phyloP scores from a whole-genome alignment of 73 alveolate species.

The Tetrahymena elliotti region DNA sequence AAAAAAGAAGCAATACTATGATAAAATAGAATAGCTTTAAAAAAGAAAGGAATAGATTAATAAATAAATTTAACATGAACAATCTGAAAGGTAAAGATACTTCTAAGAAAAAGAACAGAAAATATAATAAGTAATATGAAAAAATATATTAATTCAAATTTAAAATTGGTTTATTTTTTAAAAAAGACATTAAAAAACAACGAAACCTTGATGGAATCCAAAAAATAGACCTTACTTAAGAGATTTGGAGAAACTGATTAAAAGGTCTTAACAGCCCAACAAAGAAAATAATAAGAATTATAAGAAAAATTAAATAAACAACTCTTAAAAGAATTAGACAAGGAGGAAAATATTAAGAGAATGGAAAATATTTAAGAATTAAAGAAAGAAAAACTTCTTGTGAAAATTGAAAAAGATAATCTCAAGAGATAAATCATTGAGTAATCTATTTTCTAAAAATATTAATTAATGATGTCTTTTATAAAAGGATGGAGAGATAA shows the following conservation, averaged over 20 bases:
- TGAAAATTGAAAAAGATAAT: not conserved
- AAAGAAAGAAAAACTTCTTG: not conserved
- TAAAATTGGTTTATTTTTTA: not conserved
- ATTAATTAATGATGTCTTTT: not conserved
- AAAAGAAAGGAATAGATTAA: conserved; percentile 19
- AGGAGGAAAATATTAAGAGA: conserved; percentile 19
- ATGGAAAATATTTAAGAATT: not conserved
- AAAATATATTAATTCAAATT: not conserved
- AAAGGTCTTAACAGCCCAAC: conserved; percentile 3
- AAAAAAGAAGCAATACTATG: conserved; percentile 15
- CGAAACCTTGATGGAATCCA: conserved; percentile 4
- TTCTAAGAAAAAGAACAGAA: conserved; percentile 30
- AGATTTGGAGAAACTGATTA: not conserved
- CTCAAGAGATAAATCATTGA: not conserved
- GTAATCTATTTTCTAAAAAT: not conserved
- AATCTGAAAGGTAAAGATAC: not conserved
- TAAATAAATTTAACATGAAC: not conserved
- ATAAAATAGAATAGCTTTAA: not conserved
- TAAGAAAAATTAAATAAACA: not conserved
- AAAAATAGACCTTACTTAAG: not conserved
- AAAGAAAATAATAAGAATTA: conserved; percentile 13
- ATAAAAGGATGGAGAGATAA: not conserved
- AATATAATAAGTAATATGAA: not conserved
- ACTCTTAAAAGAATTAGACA: not conserved
- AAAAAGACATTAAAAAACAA: conserved; percentile 19